Percentiles rank a stretch among this genome's conserved stretches.
Conservation (phyloP, 2,329 filamentous ascomycete species). For the Diplodia intermedia region DNA sequence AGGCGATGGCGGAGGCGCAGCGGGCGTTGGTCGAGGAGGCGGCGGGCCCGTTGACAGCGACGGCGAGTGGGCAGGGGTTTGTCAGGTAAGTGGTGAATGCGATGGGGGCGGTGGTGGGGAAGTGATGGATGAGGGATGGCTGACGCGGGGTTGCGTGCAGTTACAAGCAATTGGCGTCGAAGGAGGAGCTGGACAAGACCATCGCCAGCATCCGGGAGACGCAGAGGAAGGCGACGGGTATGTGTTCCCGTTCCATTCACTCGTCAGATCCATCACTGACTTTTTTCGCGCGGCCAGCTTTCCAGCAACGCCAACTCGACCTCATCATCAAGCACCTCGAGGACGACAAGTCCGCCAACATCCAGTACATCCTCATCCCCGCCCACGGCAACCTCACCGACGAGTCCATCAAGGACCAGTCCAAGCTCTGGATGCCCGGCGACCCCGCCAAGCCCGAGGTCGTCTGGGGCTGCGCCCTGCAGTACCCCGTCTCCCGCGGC, state of each 20-base stretch:
- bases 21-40: neutral
- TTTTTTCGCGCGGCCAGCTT: neutral
- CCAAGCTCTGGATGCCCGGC: slow-evolving; percentile 5
- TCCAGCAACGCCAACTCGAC: slow-evolving; percentile 31
- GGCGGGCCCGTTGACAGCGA: slow-evolving; percentile 16
- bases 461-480: slow-evolving; percentile 7
- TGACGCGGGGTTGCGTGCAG: neutral
- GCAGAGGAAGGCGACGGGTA: slow-evolving; percentile 8
- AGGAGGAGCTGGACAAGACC: slow-evolving; percentile 15
- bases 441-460: neutral
- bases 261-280: no score
- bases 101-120: no score
- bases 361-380: slow-evolving; percentile 19
- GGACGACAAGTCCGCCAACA: slow-evolving; percentile 13
- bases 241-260: neutral
- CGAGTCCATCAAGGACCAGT: slow-evolving; percentile 7
- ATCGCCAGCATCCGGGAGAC: slow-evolving; percentile 11
- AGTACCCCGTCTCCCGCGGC: slow-evolving; percentile 18
- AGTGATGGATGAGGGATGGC: no score
- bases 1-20: slow-evolving; percentile 19
- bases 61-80: slow-evolving; percentile 30
- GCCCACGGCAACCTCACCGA: neutral
- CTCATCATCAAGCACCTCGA: slow-evolving; percentile 31
- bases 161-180: slow-evolving; percentile 24
- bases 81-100: neutral